Conservation (phyloP, 495 filamentous ascomycete species). For the Haplographium delicatum region DNA sequence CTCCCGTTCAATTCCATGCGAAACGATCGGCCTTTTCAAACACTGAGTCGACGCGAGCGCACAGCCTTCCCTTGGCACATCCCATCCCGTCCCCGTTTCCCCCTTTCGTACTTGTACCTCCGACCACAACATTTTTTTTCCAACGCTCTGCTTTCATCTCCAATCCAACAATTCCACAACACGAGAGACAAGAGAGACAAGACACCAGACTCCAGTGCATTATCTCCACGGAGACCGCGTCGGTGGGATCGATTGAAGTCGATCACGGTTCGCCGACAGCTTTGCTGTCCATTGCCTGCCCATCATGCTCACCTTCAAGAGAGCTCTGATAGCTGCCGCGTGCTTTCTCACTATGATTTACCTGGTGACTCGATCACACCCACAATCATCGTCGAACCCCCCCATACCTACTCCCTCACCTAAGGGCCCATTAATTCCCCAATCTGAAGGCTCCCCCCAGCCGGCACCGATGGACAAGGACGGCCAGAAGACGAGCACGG, state of each 20-base stretch:
- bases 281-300: slow-evolving; percentile 9
- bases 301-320: slow-evolving; percentile 57
- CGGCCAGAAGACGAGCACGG: slow-evolving; percentile 3
- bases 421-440: slow-evolving; percentile 28
- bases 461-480: background rate
- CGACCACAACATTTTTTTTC: background rate
- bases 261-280: background rate
- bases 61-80: slow-evolving; percentile 20
- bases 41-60: background rate
- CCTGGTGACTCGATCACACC: slow-evolving; percentile 62
- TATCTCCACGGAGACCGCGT: background rate
- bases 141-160: too few relatives aligned
- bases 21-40: slow-evolving; percentile 10
- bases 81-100: background rate
- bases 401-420: slow-evolving; percentile 34
- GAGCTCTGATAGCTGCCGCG: slow-evolving; percentile 62
- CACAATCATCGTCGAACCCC: too few relatives aligned
- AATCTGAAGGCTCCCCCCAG: slow-evolving; percentile 18
- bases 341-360: slow-evolving; percentile 65
- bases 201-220: too few relatives aligned
- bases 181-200: background rate
- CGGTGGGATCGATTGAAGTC: too few relatives aligned
- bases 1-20: background rate
- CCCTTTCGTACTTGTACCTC: slow-evolving; percentile 8
- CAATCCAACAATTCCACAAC: background rate